phyloP scores from a whole-genome alignment of 148 eudicot genomes.

The Chenopodium formosanum region DNA sequence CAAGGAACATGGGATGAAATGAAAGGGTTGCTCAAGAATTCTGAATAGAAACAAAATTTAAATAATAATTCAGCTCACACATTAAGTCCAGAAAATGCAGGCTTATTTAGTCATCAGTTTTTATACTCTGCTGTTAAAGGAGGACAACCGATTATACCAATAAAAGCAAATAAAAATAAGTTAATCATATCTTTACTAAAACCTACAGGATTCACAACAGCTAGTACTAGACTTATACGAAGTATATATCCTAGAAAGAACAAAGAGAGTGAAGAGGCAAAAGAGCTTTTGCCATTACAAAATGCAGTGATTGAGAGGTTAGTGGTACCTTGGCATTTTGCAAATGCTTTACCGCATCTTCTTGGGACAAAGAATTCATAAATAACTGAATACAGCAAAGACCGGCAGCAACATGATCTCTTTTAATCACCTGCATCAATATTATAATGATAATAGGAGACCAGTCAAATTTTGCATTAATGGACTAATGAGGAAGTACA shows the following conservation, averaged over 20 bases:
- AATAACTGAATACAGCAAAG: slow-evolving; percentile 96
- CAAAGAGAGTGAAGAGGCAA: background rate
- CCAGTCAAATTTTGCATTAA: background rate
- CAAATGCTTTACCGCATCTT: slow-evolving; percentile 85
- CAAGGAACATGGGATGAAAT: background rate
- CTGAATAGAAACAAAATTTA: background rate
- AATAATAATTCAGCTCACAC: background rate
- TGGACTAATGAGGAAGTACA: too few species aligned
- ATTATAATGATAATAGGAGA: slow-evolving; percentile 20
- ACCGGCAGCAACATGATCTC: slow-evolving; percentile 98
- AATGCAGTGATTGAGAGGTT: background rate
- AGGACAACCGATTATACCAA: background rate
- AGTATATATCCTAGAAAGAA: background rate
- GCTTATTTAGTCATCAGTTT: background rate
- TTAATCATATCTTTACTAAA: slow-evolving; percentile 3
- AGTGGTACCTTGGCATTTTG: slow-evolving; percentile 76
- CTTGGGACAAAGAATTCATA: slow-evolving; percentile 83
- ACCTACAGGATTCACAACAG: background rate
- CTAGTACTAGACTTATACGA: background rate
- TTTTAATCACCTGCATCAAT: slow-evolving; percentile 73
- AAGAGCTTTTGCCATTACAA: background rate
- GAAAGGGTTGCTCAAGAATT: too few species aligned
- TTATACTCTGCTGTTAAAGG: background rate
- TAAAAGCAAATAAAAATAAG: background rate
- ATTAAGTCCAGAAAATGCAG: background rate